Evolutionary conservation across 106 monocot genomes (phyloP).

Genomic region (Dioscorea dumetorum): DNA sequence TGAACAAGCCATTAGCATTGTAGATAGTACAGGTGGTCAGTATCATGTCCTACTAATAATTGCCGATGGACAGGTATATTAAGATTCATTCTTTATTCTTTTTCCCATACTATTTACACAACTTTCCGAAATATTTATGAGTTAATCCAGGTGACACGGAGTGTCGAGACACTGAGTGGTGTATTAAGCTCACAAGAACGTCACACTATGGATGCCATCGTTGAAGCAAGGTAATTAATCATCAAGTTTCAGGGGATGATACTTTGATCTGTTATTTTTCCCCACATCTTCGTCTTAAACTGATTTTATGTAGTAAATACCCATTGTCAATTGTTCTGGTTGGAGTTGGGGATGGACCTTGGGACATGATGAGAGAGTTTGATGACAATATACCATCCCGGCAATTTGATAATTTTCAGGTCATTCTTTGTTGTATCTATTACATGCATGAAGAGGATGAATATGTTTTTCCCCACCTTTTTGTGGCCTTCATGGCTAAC

Average conservation of each 20-base stretch:
- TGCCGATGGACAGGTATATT: slow-evolving; percentile 81
- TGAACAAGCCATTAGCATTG: slow-evolving; percentile 81
- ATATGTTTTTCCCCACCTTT: too few species aligned
- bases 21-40: slow-evolving; percentile 71
- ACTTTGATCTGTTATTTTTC: neutral
- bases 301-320: slow-evolving; percentile 31
- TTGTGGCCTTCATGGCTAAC: too few species aligned
- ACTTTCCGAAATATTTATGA: neutral
- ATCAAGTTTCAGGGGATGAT: neutral
- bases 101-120: neutral
- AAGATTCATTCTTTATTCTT: neutral
- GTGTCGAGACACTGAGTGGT: slow-evolving; percentile 55
- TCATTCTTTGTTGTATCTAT: neutral
- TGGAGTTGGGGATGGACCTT: slow-evolving; percentile 83
- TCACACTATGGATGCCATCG: slow-evolving; percentile 67
- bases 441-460: neutral
- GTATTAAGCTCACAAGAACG: slow-evolving; percentile 63
- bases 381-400: slow-evolving; percentile 78
- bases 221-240: slow-evolving; percentile 55
- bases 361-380: slow-evolving; percentile 85
- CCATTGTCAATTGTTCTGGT: slow-evolving; percentile 78
- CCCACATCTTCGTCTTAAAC: neutral
- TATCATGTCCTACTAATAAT: slow-evolving; percentile 91
- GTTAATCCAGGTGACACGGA: slow-evolving; percentile 52
- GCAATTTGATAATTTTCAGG: slow-evolving; percentile 81